phyloP scores from a whole-genome alignment of 2,329 filamentous ascomycete genomes.

The Fusarium compactum region DNA sequence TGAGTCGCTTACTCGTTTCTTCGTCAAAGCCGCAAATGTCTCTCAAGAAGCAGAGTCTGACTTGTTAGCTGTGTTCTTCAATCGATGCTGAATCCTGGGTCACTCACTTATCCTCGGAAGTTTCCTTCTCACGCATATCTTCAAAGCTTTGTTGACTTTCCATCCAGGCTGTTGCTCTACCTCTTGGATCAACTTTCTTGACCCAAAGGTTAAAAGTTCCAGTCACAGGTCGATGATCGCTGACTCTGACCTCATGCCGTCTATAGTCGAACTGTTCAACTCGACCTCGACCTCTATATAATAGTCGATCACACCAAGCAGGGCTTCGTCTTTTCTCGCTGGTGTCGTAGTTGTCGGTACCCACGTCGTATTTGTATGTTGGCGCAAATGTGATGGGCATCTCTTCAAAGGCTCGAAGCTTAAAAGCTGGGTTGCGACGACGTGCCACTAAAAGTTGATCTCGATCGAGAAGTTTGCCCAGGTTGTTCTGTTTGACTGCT shows the following conservation, averaged over 20 bases:
- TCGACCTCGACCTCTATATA: conserved; percentile 85
- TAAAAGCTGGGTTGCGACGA: conserved; percentile 89
- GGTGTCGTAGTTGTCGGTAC: conserved; percentile 92
- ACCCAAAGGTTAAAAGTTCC: conserved; percentile 85
- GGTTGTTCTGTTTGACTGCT: conserved; percentile 83
- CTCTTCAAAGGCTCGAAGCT: conserved; percentile 90
- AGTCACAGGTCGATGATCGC: conserved; percentile 93
- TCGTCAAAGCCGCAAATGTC: conserved; percentile 66
- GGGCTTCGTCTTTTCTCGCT: conserved; percentile 95
- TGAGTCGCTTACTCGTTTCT: conserved; percentile 61
- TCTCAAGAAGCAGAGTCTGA: conserved; percentile 64
- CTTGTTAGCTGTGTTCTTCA: conserved; percentile 38
- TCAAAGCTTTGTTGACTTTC: conserved; percentile 81
- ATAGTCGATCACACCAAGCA: conserved; percentile 94
- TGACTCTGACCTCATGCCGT: conserved; percentile 89
- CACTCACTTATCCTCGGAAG: conserved; percentile 81
- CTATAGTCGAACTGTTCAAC: conserved; percentile 90
- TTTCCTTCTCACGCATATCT: conserved; percentile 75
- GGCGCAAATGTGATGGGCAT: conserved; percentile 90
- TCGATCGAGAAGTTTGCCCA: conserved; percentile 87
- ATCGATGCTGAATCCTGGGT: not conserved
- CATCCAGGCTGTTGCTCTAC: conserved; percentile 75
- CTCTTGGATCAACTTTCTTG: conserved; percentile 80
- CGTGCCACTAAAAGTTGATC: conserved; percentile 92
- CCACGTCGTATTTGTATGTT: conserved; percentile 98